Evolutionary conservation across 2,329 filamentous ascomycete genomes (phyloP).

Genomic region (Trichothecium roseum): DNA sequence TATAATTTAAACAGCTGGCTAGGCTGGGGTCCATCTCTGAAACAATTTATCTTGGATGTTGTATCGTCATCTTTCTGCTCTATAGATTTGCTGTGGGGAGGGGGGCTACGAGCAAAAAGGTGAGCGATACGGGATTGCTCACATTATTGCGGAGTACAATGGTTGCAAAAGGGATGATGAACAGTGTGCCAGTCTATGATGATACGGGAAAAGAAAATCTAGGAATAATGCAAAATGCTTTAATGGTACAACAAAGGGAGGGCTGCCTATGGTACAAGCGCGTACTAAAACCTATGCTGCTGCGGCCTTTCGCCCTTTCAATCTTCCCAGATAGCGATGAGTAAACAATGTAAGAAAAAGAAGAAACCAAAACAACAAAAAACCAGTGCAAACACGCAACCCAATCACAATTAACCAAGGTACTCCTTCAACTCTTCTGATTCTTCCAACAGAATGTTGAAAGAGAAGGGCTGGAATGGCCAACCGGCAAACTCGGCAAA

Average conservation of each 20-base stretch:
- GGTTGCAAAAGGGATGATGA: no score
- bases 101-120: no score
- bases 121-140: no score
- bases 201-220: constrained; percentile 1
- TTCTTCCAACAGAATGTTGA: constrained; percentile 75
- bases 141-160: no score
- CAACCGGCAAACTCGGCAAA: constrained; percentile 88
- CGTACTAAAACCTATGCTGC: neutral
- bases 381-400: constrained; percentile 6
- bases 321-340: neutral
- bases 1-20: neutral
- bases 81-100: no score
- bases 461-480: constrained; percentile 82
- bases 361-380: constrained; percentile 9
- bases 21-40: no score
- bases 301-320: neutral
- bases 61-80: no score
- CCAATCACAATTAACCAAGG: constrained; percentile 29
- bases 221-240: neutral
- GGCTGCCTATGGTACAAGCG: neutral
- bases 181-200: neutral
- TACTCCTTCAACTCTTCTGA: constrained; percentile 54
- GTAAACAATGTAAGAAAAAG: constrained; percentile 1
- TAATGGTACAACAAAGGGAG: neutral
- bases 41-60: no score